A percentile compares a stretch with the other conserved stretches of the same genome.
Conservation (phyloP, 768 basidiomycete species). For the Paxillus rubicundulus region DNA sequence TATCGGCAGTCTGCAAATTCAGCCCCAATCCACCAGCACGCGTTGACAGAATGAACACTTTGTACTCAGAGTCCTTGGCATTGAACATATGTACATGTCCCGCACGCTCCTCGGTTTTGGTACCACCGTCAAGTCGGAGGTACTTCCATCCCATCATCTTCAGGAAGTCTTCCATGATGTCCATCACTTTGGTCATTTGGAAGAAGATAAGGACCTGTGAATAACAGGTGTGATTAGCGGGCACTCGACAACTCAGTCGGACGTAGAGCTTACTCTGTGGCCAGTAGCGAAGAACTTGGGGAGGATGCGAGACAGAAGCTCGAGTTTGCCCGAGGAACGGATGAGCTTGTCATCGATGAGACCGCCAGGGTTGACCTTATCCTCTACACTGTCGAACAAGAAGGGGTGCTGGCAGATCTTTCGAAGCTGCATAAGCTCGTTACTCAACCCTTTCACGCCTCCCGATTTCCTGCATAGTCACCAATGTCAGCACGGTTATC, state of each 20-base stretch:
- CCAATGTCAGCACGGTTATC: constrained; percentile 4
- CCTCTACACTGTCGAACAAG: constrained; percentile 93
- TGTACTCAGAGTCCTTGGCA: constrained; percentile 81
- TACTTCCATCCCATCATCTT: constrained; percentile 84
- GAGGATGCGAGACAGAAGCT: constrained; percentile 84
- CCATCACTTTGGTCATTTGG: constrained; percentile 99
- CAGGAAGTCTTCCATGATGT: constrained; percentile 95
- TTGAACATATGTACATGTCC: constrained; percentile 86
- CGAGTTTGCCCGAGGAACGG: constrained; percentile 90
- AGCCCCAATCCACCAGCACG: constrained; percentile 91
- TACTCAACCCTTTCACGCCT: constrained; percentile 87
- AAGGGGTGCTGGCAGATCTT: constrained; percentile 99
- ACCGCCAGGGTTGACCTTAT: constrained; percentile 83
- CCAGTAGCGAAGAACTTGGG: constrained; percentile 93
- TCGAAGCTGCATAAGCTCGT: constrained; percentile 95
- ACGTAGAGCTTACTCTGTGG: constrained; percentile 63
- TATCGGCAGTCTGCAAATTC: constrained; percentile 95
- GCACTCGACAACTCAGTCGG: not conserved
- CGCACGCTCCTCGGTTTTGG: constrained; percentile 93
- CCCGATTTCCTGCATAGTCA: constrained; percentile 51
- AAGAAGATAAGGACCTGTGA: constrained; percentile 94
- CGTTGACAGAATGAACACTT: constrained; percentile 92
- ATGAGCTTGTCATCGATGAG: constrained; percentile 82
- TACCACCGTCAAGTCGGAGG: constrained; percentile 93
- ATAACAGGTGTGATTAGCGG: constrained; percentile 6